Evolutionary conservation across 768 basidiomycete species (phyloP).

Genomic region (Amanita rimosa): DNA sequence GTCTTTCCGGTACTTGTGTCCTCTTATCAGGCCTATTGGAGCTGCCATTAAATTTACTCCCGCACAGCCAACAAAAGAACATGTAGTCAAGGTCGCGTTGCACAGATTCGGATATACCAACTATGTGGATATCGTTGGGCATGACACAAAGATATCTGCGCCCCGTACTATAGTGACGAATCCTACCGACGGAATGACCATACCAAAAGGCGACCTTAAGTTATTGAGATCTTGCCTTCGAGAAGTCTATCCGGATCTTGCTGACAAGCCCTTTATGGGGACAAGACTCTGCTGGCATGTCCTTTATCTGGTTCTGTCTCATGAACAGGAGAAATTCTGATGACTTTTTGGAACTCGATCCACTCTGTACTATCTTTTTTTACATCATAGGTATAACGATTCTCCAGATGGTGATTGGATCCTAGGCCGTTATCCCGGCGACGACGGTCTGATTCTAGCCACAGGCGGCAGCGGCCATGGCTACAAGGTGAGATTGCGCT

Average conservation of each 20-base stretch:
- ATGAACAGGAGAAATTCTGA: not conserved
- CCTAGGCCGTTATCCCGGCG: constrained; percentile 57
- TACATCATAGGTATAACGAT: constrained; percentile 69
- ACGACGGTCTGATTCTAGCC: constrained; percentile 60
- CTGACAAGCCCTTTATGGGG: constrained; percentile 51
- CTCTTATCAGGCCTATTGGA: constrained; percentile 11
- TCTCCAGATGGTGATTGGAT: constrained; percentile 83
- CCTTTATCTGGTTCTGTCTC: constrained; percentile 4
- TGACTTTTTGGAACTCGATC: not conserved
- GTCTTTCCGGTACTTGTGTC: constrained; percentile 54
- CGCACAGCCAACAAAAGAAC: constrained; percentile 29
- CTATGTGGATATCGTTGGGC: constrained; percentile 16
- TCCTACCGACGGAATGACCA: constrained; percentile 41
- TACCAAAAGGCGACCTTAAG: constrained; percentile 48
- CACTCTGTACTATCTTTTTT: not conserved
- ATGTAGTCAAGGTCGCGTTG: constrained; percentile 68
- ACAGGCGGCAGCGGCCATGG: constrained; percentile 87
- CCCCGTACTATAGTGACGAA: constrained; percentile 68
- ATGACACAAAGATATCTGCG: constrained; percentile 39
- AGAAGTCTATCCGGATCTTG: constrained; percentile 67
- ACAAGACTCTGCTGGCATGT: constrained; percentile 86
- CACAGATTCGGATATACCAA: constrained; percentile 68
- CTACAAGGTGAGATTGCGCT: constrained; percentile 50
- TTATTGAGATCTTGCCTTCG: constrained; percentile 40
- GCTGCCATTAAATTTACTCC: not conserved